phyloP scores from a whole-genome alignment of 2,329 filamentous ascomycete genomes.

The Fusarium praegraminearum region DNA sequence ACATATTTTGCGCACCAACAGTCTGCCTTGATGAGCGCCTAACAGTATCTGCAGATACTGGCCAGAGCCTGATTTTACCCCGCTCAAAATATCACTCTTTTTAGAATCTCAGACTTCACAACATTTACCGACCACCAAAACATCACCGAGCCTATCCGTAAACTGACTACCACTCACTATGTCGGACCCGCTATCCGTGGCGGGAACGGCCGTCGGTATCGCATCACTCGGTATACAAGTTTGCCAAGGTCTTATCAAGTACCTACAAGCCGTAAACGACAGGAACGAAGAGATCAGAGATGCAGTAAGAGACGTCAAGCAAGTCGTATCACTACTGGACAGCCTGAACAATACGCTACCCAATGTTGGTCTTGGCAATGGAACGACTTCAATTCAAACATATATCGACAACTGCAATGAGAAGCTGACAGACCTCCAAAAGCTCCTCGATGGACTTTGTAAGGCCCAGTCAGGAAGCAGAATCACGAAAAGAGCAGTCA shows the following conservation, averaged over 20 bases:
- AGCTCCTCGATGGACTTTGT: background rate
- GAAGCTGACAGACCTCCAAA: background rate
- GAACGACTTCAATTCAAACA: background rate
- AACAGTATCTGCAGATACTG: fast-evolving
- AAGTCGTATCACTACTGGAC: background rate
- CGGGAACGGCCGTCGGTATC: slow-evolving; percentile 6
- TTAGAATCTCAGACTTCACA: background rate
- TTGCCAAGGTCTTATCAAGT: background rate
- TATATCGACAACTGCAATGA: background rate
- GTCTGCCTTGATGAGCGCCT: background rate
- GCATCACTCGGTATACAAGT: slow-evolving; percentile 15
- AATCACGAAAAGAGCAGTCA: fast-evolving
- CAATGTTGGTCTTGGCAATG: fast-evolving
- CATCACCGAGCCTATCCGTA: background rate
- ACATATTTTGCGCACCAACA: background rate
- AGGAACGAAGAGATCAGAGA: background rate
- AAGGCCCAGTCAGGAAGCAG: background rate
- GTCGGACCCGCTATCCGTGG: slow-evolving; percentile 6
- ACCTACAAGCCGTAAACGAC: background rate
- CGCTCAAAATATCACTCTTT: background rate
- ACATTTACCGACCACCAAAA: fast-evolving
- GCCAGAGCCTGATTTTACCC: background rate
- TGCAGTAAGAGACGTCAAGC: background rate
- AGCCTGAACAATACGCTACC: background rate
- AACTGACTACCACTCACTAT: background rate